Evolutionary conservation across 306 rosid species (phyloP).

Genomic region (Glycine latifolia): DNA sequence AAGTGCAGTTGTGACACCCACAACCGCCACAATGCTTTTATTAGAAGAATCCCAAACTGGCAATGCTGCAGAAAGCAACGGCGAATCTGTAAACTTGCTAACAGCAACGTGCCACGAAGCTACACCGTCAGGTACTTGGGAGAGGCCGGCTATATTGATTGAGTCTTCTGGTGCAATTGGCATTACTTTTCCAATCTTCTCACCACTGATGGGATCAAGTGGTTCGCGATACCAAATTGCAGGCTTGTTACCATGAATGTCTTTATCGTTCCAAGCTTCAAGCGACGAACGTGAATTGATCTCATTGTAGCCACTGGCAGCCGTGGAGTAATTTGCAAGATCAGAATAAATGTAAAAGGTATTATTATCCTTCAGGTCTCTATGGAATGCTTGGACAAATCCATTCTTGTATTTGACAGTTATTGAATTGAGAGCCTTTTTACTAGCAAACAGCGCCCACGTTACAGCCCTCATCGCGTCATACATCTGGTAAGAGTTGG

Average conservation of each 20-base stretch:
- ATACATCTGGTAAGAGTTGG: constrained; percentile 73
- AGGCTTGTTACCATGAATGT: constrained; percentile 65
- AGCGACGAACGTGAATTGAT: constrained; percentile 44
- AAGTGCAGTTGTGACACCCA: constrained; percentile 91
- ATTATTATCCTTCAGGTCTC: constrained; percentile 82
- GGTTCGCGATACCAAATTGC: constrained; percentile 87
- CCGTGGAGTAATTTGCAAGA: constrained; percentile 76
- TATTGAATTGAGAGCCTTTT: constrained; percentile 90
- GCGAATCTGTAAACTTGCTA: constrained; percentile 89
- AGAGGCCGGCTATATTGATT: constrained; percentile 82
- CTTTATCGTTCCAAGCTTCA: constrained; percentile 60
- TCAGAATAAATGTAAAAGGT: constrained; percentile 90
- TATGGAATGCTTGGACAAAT: constrained; percentile 97
- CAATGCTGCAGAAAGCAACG: constrained; percentile 95
- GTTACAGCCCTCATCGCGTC: constrained; percentile 89
- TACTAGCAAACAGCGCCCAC: constrained; percentile 90
- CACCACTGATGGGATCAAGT: constrained; percentile 83
- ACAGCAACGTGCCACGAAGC: constrained; percentile 97
- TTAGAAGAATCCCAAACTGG: constrained; percentile 87
- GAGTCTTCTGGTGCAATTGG: constrained; percentile 86
- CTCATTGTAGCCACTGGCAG: constrained; percentile 45
- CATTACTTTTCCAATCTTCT: constrained; percentile 84
- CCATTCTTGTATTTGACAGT: constrained; percentile 90
- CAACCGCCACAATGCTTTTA: constrained; percentile 87
- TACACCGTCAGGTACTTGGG: constrained; percentile 91